These are phyloP conservation scores for Rhodotorula sp. DNA, from an alignment of 1,284 basidiomycete species.

Conservation along the genomic window DNA sequence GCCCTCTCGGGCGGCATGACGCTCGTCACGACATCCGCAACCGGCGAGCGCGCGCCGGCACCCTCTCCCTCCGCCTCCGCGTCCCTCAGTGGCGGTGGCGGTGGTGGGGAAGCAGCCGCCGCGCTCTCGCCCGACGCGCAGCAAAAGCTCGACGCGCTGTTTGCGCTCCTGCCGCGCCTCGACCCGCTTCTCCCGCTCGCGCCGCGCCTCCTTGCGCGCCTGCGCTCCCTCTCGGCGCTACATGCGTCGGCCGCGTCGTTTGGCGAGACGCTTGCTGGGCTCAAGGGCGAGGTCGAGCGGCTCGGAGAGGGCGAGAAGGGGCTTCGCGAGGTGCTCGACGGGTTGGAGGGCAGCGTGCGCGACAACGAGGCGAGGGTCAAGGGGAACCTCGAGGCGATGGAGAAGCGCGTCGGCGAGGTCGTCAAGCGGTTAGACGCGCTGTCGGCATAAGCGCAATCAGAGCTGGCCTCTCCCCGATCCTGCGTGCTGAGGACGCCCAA, in stretches of 20 bases:
- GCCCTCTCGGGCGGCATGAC: constrained; percentile 53
- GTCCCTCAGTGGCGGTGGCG: constrained; percentile 38
- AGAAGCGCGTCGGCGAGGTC: constrained; percentile 63
- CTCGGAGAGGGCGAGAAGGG: constrained; percentile 66
- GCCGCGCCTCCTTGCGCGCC: constrained; percentile 82
- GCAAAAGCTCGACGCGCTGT: constrained; percentile 60
- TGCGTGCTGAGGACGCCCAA: too few species aligned
- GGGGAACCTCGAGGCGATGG: constrained; percentile 71
- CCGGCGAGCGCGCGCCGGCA: constrained; percentile 8
- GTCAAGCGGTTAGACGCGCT: constrained; percentile 24
- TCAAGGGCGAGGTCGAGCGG: constrained; percentile 62
- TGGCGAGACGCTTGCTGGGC: constrained; percentile 38
- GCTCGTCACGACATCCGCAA: constrained; percentile 29
- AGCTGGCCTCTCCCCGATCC: not conserved
- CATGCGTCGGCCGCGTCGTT: constrained; percentile 81
- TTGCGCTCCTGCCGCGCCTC: constrained; percentile 74
- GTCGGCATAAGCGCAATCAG: not conserved
- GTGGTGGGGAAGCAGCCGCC: constrained; percentile 17
- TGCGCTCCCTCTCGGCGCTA: constrained; percentile 77
- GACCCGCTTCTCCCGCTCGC: constrained; percentile 85
- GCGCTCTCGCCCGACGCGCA: constrained; percentile 56
- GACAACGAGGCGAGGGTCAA: constrained; percentile 71
- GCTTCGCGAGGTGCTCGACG: constrained; percentile 64
- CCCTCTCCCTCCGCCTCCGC: constrained; percentile 36
- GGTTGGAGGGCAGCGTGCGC: constrained; percentile 52